These are phyloP conservation scores for Ogataea hybrid DNA, from an alignment of 1,139 yeast species.

Conservation along the genomic window DNA sequence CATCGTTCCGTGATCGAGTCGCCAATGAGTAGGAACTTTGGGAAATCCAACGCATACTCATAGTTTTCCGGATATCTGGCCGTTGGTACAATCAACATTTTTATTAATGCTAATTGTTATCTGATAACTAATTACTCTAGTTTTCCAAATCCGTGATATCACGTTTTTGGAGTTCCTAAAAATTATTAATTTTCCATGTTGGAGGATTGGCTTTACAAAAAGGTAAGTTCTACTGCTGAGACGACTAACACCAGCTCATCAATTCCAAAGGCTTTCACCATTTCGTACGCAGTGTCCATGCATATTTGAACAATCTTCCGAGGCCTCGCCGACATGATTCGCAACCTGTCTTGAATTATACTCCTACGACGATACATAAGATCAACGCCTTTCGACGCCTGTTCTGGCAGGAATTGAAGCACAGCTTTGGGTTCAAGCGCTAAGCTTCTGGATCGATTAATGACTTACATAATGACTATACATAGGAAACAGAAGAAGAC, in stretches of 20 bases:
- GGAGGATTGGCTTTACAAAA: conserved; percentile 29
- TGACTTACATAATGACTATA: conserved; percentile 7
- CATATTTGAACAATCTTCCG: conserved; percentile 60
- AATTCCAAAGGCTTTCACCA: conserved; percentile 64
- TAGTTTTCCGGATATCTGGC: conserved; percentile 15
- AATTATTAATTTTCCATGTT: conserved; percentile 16
- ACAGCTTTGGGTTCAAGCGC: conserved; percentile 43
- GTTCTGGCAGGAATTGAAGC: conserved; percentile 62
- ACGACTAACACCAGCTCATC: conserved; percentile 39
- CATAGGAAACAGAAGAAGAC: conserved; percentile 1
- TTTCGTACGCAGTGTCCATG: conserved; percentile 65
- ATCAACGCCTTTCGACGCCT: conserved; percentile 60
- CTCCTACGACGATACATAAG: conserved; percentile 55
- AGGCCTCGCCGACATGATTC: conserved; percentile 26
- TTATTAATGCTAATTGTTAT: too few species aligned
- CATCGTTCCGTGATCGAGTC: conserved; percentile 64
- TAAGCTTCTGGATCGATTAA: conserved; percentile 1
- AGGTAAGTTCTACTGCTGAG: conserved; percentile 15
- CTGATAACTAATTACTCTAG: too few species aligned
- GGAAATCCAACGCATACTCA: conserved; percentile 30
- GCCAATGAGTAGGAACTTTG: conserved; percentile 58
- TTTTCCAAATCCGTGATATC: too few species aligned
- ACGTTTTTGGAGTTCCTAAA: not conserved
- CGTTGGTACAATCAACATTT: conserved; percentile 6
- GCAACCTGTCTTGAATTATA: conserved; percentile 26